Evolutionary conservation across 2,329 filamentous ascomycete genomes (phyloP).

Genomic region (Lachnellula cervina): DNA sequence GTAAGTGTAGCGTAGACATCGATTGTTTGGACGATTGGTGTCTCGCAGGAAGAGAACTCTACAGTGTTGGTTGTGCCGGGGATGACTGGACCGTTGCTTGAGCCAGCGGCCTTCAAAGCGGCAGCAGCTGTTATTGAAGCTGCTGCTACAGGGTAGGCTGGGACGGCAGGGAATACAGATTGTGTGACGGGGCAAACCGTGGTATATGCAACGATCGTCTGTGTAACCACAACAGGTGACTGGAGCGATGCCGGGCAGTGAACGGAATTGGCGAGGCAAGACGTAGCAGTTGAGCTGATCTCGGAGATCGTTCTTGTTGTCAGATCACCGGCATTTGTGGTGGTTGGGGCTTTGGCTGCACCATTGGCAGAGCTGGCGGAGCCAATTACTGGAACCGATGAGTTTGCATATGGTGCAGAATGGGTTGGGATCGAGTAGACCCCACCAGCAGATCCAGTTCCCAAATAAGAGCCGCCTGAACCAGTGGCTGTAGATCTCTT

Average conservation of each 20-base stretch:
- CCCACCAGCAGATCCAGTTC: not conserved
- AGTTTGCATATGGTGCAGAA: not conserved
- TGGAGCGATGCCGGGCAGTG: not conserved
- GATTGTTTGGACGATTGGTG: conserved; percentile 5
- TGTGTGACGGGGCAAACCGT: conserved; percentile 10
- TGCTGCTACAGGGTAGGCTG: not conserved
- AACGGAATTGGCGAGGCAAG: not conserved
- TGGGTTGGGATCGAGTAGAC: not conserved
- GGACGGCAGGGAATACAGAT: not conserved
- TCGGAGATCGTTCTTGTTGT: conserved; percentile 7
- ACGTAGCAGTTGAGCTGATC: conserved; percentile 1
- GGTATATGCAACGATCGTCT: conserved; percentile 8
- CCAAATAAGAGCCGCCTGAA: not conserved
- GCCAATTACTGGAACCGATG: not conserved
- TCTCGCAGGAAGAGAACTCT: not conserved
- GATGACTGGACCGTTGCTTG: too few relatives aligned
- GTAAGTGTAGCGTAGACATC: not conserved
- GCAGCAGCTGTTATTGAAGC: not conserved
- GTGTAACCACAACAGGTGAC: not conserved
- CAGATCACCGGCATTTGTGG: not conserved
- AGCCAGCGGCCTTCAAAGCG: not conserved
- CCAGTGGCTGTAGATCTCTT: not conserved
- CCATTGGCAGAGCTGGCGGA: not conserved
- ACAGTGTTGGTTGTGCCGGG: not conserved
- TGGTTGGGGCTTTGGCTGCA: not conserved